Evolutionary conservation across 1,284 basidiomycete species (phyloP).

Genomic region (Kwoniella shivajii): DNA sequence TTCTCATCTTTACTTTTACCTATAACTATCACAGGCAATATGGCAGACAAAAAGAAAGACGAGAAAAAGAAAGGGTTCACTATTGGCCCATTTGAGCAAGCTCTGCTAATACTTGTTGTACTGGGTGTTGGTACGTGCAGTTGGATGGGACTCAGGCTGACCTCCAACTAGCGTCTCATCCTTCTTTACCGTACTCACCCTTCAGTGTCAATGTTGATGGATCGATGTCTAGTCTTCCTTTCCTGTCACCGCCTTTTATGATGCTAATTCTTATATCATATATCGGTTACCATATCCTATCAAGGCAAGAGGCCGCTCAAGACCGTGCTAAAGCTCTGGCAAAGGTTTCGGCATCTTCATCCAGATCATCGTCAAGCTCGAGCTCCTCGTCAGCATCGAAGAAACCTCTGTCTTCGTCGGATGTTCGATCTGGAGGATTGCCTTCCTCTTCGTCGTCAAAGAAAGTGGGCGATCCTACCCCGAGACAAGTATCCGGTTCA

Average conservation of each 20-base stretch:
- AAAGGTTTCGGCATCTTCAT: conserved; percentile 23
- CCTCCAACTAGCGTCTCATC: conserved; percentile 26
- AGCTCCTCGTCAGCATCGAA: conserved; percentile 11
- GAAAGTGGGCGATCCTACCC: conserved; percentile 27
- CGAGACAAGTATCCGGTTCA: conserved; percentile 35
- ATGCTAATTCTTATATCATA: conserved; percentile 41
- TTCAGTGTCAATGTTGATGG: conserved; percentile 16
- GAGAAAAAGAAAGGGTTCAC: conserved; percentile 28
- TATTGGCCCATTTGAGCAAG: conserved; percentile 43
- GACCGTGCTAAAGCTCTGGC: conserved; percentile 26
- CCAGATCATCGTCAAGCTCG: conserved; percentile 17
- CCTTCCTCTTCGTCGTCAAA: conserved; percentile 18
- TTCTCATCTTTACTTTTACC: no score
- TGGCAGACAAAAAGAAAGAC: conserved; percentile 22
- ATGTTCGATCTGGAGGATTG: conserved; percentile 28
- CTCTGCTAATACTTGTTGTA: conserved; percentile 30
- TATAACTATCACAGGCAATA: no score
- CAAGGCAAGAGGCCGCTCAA: conserved; percentile 35
- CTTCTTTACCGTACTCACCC: conserved; percentile 32
- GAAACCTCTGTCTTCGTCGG: conserved; percentile 29
- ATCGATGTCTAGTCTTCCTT: conserved; percentile 20
- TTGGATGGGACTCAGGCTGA: background rate
- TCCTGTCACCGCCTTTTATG: conserved; percentile 39
- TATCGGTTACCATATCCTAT: conserved; percentile 37
- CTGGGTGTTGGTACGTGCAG: conserved; percentile 36